Conservation (phyloP, 352 stramenopile species). For the Pythium rishiriense region DNA sequence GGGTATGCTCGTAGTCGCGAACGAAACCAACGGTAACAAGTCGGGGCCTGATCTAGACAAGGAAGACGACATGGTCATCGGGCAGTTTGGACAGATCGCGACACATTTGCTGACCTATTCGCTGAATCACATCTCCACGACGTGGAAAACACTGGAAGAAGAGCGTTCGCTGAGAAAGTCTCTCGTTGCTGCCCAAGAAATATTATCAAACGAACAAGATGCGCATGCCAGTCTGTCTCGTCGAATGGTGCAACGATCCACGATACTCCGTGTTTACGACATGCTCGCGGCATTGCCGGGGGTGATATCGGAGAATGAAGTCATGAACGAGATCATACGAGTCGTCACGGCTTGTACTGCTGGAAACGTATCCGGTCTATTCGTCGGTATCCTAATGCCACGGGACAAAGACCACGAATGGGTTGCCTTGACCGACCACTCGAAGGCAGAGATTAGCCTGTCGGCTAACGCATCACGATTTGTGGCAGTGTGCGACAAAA, state of each 20-base stretch:
- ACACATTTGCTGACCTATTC: background rate
- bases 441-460: no score
- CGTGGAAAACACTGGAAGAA: background rate
- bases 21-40: background rate
- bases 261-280: background rate
- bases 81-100: background rate
- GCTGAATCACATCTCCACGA: background rate
- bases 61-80: background rate
- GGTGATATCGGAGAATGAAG: no score
- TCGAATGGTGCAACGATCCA: background rate
- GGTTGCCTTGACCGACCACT: no score
- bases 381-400: no score
- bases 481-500: no score
- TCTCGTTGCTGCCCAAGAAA: background rate
- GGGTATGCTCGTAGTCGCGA: constrained; percentile 8
- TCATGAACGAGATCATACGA: no score
- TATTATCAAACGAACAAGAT: background rate
- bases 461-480: no score
- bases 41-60: background rate
- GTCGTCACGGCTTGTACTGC: no score
- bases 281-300: background rate
- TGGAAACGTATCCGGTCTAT: no score
- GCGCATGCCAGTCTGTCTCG: background rate
- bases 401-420: no score
- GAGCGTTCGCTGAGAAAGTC: background rate